Evolutionary conservation across 2,329 filamentous ascomycete genomes (phyloP).

Genomic region (Fusarium temperatum): DNA sequence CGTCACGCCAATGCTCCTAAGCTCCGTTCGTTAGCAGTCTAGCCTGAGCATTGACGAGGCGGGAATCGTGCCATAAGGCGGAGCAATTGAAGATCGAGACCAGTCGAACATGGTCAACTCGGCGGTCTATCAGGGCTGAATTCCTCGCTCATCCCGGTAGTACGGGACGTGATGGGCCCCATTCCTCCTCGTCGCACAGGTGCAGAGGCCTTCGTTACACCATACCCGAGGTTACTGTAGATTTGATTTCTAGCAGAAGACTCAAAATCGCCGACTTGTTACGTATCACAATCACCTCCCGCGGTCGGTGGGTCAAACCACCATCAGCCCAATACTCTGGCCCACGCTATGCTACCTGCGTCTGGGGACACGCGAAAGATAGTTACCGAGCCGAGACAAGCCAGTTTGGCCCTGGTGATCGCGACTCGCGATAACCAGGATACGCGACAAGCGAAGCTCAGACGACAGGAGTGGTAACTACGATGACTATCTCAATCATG

Average conservation of each 20-base stretch:
- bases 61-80: constrained; percentile 44
- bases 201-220: constrained; percentile 21
- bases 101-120: constrained; percentile 34
- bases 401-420: neutral
- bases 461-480: constrained; percentile 16
- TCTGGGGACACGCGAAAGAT: constrained; percentile 20
- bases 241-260: constrained; percentile 11
- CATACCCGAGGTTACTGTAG: constrained; percentile 32
- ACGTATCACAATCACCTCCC: constrained; percentile 7
- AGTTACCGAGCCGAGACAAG: constrained; percentile 23
- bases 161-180: constrained; percentile 40
- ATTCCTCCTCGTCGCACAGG: constrained; percentile 28
- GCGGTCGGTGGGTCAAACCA: neutral
- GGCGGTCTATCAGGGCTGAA: constrained; percentile 20
- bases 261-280: constrained; percentile 18
- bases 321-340: neutral
- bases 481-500: constrained; percentile 7
- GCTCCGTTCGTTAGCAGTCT: constrained; percentile 35
- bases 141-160: constrained; percentile 39
- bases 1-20: constrained; percentile 36
- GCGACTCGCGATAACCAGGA: neutral
- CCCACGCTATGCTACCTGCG: neutral
- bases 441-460: constrained; percentile 3
- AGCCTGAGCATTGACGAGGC: constrained; percentile 26
- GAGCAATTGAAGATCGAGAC: constrained; percentile 42